phyloP scores from a whole-genome alignment of 495 filamentous ascomycete species.

The Amniculicola lignicola region DNA sequence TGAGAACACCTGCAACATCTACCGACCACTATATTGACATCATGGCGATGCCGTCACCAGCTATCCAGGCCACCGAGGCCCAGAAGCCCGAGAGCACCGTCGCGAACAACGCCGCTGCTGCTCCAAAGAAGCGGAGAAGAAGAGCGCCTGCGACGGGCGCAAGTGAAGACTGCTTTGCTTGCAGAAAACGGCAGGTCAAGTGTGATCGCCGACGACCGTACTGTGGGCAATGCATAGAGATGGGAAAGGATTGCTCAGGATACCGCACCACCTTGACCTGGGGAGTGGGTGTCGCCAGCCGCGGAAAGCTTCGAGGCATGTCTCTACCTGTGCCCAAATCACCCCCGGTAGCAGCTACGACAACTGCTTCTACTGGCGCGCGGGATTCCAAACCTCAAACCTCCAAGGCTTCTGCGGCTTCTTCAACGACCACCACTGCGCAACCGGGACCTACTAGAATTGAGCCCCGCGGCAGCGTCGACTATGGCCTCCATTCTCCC shows the following conservation, averaged over 20 bases:
- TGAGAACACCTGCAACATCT: conserved; percentile 20
- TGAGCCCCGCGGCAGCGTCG: conserved; percentile 20
- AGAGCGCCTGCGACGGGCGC: conserved; percentile 86
- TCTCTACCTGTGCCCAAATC: conserved; percentile 79
- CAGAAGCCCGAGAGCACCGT: conserved; percentile 16
- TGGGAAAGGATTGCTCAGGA: conserved; percentile 89
- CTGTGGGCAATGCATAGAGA: conserved; percentile 89
- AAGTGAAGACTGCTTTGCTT: conserved; percentile 93
- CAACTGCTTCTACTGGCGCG: too few relatives aligned
- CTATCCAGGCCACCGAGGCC: conserved; percentile 28
- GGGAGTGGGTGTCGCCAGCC: conserved; percentile 94
- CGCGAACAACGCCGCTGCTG: conserved; percentile 22
- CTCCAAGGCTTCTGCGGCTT: conserved; percentile 12
- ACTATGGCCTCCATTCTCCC: conserved; percentile 22
- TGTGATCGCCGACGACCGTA: conserved; percentile 94
- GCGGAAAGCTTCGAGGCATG: conserved; percentile 88
- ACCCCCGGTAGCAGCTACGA: conserved; percentile 42
- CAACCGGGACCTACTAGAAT: conserved; percentile 14
- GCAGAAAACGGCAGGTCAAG: conserved; percentile 72
- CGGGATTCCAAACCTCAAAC: conserved; percentile 23
- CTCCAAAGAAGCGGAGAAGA: conserved; percentile 75
- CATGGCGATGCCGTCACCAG: conserved; percentile 28
- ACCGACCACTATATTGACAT: conserved; percentile 3
- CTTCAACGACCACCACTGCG: conserved; percentile 1
- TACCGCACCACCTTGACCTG: conserved; percentile 98